Conservation (phyloP, 306 rosid species). For the Senna tora region DNA sequence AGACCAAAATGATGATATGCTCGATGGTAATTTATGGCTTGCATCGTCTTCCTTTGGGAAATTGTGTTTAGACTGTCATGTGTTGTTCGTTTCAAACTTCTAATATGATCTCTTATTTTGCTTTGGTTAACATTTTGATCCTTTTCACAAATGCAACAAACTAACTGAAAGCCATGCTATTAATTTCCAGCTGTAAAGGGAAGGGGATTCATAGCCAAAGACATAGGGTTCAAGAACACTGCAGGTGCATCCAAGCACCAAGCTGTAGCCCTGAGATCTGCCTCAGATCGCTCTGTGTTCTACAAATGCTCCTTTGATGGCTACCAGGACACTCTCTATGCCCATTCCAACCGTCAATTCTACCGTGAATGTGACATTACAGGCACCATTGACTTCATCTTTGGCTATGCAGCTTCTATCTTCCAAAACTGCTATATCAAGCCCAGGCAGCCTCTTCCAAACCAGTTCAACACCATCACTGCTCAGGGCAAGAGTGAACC, state of each 20-base stretch:
- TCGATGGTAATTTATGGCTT: too few species aligned
- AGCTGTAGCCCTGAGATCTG: conserved; percentile 88
- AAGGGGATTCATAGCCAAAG: conserved; percentile 83
- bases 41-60: too few species aligned
- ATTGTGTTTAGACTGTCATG: too few species aligned
- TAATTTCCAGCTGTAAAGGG: conserved; percentile 68
- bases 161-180: conserved; percentile 26
- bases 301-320: conserved; percentile 72
- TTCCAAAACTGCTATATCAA: conserved; percentile 69
- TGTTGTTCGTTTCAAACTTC: too few species aligned
- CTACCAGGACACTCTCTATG: conserved; percentile 86
- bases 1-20: too few species aligned
- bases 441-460: conserved; percentile 73
- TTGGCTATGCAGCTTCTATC: conserved; percentile 83
- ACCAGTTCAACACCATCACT: conserved; percentile 92
- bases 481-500: conserved; percentile 89
- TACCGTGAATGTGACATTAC: conserved; percentile 80
- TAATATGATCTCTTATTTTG: too few species aligned
- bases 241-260: conserved; percentile 89
- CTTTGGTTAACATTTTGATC: too few species aligned
- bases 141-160: conserved; percentile 9
- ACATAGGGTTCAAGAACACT: conserved; percentile 68
- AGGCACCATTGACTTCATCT: conserved; percentile 93
- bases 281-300: conserved; percentile 73
- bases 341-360: conserved; percentile 92